Conservation (phyloP, 495 filamentous ascomycete species). For the Diplogelasinospora grovesii region DNA sequence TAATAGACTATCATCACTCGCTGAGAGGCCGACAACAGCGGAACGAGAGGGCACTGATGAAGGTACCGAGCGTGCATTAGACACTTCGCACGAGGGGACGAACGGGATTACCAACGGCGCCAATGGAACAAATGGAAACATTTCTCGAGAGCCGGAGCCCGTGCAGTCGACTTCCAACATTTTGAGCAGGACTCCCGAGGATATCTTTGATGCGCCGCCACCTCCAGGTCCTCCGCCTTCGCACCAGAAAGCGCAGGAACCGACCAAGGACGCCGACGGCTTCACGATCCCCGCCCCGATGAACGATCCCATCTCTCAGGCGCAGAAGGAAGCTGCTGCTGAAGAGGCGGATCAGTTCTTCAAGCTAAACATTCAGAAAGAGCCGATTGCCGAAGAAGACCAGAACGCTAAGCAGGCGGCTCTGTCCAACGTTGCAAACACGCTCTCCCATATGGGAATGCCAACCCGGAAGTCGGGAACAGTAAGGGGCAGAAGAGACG, state of each 20-base stretch:
- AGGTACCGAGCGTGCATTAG: conserved; percentile 24
- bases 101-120: conserved; percentile 33
- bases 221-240: conserved; percentile 41
- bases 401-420: conserved; percentile 75
- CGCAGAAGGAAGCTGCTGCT: conserved; percentile 67
- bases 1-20: conserved; percentile 45
- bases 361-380: conserved; percentile 86
- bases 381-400: conserved; percentile 90
- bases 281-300: conserved; percentile 62
- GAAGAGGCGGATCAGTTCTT: conserved; percentile 64
- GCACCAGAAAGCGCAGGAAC: conserved; percentile 30
- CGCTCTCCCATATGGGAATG: conserved; percentile 52
- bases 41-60: conserved; percentile 20
- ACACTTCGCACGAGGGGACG: conserved; percentile 36
- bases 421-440: conserved; percentile 84
- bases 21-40: conserved; percentile 36
- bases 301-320: conserved; percentile 76
- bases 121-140: no score
- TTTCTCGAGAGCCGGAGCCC: conserved; percentile 15
- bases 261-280: conserved; percentile 52
- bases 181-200: conserved; percentile 34
- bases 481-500: conserved; percentile 81
- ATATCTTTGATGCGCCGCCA: conserved; percentile 40
- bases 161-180: conserved; percentile 17
- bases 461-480: conserved; percentile 66